Conservation (phyloP, 2,329 filamentous ascomycete species). For the Alternaria ventricosa region DNA sequence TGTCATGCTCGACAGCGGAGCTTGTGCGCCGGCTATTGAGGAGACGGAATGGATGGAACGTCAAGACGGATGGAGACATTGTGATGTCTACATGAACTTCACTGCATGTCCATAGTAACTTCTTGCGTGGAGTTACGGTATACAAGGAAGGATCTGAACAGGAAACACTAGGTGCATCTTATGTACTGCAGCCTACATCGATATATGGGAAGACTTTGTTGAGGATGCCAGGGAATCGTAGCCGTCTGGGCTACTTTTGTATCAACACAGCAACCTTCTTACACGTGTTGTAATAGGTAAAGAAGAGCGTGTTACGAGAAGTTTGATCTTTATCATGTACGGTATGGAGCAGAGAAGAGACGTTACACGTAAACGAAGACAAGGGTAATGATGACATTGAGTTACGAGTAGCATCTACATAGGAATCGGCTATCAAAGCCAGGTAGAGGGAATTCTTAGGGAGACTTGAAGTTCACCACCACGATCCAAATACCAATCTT, state of each 20-base stretch:
- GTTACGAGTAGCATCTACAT: background rate
- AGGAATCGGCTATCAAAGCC: background rate
- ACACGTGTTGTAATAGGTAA: background rate
- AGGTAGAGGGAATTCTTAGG: background rate
- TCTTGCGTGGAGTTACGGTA: background rate
- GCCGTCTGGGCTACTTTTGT: background rate
- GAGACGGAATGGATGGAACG: background rate
- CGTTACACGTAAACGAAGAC: background rate
- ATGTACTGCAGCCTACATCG: background rate
- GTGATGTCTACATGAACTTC: background rate
- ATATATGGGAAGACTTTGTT: background rate
- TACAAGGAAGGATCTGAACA: background rate
- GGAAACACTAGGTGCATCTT: background rate
- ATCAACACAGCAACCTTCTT: background rate
- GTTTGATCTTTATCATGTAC: background rate
- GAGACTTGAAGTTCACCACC: slow-evolving; percentile 7
- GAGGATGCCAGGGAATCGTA: background rate
- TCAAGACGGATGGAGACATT: background rate
- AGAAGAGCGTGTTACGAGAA: background rate
- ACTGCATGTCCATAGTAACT: background rate
- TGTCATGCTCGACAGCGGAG: background rate
- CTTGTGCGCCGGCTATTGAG: background rate
- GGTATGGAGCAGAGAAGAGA: background rate
- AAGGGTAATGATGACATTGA: background rate
- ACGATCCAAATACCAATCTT: slow-evolving; percentile 3